Conservation (phyloP, 495 filamentous ascomycete species). For the Platismatia glauca region DNA sequence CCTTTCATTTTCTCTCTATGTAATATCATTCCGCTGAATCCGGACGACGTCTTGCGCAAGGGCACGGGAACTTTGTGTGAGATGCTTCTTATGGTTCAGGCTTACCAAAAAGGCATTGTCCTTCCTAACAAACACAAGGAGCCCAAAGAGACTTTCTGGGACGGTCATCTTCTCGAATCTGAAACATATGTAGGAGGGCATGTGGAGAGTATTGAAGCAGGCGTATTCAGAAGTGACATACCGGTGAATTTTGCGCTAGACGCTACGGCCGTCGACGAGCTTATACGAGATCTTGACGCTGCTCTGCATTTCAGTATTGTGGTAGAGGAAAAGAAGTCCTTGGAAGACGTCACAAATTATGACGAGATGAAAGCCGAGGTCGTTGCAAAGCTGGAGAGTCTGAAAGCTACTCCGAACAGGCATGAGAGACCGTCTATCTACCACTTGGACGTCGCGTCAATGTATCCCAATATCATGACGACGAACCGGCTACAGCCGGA, state of each 20-base stretch:
- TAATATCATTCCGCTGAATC: slow-evolving; percentile 87
- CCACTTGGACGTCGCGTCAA: slow-evolving; percentile 95
- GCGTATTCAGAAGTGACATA: slow-evolving; percentile 93
- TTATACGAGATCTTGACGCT: slow-evolving; percentile 77
- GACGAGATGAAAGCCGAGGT: slow-evolving; percentile 88
- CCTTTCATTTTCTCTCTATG: slow-evolving; percentile 98
- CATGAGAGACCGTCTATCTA: slow-evolving; percentile 87
- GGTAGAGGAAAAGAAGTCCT: slow-evolving; percentile 87
- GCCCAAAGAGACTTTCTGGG: slow-evolving; percentile 87
- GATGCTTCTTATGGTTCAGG: slow-evolving; percentile 98
- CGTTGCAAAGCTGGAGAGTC: slow-evolving; percentile 53
- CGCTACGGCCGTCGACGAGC: slow-evolving; percentile 75
- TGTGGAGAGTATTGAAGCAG: slow-evolving; percentile 98
- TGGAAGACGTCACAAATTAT: slow-evolving; percentile 89
- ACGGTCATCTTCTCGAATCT: slow-evolving; percentile 89
- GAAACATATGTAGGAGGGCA: slow-evolving; percentile 98
- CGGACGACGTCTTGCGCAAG: slow-evolving; percentile 87
- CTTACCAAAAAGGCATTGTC: slow-evolving; percentile 83
- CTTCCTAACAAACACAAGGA: slow-evolving; percentile 94
- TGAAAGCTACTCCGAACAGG: slow-evolving; percentile 74
- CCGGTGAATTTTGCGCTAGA: slow-evolving; percentile 88
- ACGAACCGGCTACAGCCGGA: slow-evolving; percentile 96
- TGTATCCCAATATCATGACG: slow-evolving; percentile 99
- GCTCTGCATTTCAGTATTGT: slow-evolving; percentile 85
- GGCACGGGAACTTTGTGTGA: slow-evolving; percentile 97